These are phyloP conservation scores for Penicillium cosmopolitanum DNA, from an alignment of 495 filamentous ascomycete species.

Conservation along the genomic window DNA sequence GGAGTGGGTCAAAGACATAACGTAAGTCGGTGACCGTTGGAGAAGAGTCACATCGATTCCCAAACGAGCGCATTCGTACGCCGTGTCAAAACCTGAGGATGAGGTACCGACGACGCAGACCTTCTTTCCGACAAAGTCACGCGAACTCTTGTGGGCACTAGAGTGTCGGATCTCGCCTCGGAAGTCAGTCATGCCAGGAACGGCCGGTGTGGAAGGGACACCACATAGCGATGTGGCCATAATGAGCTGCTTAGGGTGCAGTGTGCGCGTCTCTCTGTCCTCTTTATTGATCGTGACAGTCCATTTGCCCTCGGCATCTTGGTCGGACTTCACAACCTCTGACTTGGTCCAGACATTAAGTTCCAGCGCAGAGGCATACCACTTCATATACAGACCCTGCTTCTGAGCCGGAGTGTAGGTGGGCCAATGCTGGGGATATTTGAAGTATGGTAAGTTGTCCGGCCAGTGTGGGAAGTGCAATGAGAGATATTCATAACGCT, in stretches of 20 bases:
- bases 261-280: conserved; percentile 40
- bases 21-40: conserved; percentile 68
- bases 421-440: conserved; percentile 63
- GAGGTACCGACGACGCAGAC: conserved; percentile 71
- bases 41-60: conserved; percentile 68
- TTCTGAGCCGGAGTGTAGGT: conserved; percentile 73
- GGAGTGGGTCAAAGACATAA: conserved; percentile 47
- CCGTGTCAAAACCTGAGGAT: conserved; percentile 74
- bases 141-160: conserved; percentile 32
- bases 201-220: conserved; percentile 30
- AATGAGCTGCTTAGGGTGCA: conserved; percentile 42
- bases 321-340: conserved; percentile 46
- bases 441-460: conserved; percentile 67
- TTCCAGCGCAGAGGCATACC: conserved; percentile 66
- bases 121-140: conserved; percentile 63
- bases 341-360: conserved; percentile 68
- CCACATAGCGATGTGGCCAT: conserved; percentile 43
- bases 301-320: conserved; percentile 55
- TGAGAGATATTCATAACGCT: conserved; percentile 55
- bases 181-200: conserved; percentile 35
- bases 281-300: conserved; percentile 54
- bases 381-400: conserved; percentile 67
- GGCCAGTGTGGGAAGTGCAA: conserved; percentile 71
- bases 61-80: conserved; percentile 62
- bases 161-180: conserved; percentile 42